Conservation (phyloP, 2,329 filamentous ascomycete genomes). For the Xylaria sp. region DNA sequence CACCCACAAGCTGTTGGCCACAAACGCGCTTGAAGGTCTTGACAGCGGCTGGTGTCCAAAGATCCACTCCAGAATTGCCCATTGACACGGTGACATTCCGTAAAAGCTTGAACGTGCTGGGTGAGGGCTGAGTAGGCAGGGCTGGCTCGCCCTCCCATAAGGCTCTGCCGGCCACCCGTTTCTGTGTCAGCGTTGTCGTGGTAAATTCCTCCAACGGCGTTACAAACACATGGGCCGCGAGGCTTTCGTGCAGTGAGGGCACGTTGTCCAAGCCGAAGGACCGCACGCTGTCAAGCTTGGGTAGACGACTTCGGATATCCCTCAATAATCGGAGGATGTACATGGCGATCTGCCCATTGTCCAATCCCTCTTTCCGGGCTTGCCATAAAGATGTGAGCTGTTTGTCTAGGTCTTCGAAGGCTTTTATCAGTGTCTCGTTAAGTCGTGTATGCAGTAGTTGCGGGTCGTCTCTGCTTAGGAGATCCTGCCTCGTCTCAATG, state of each 20-base stretch:
- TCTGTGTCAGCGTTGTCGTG: conserved; percentile 54
- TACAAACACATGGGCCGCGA: conserved; percentile 65
- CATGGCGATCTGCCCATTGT: conserved; percentile 64
- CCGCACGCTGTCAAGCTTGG: conserved; percentile 60
- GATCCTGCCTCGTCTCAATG: conserved; percentile 71
- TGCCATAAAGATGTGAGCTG: conserved; percentile 64
- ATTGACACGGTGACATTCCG: conserved; percentile 72
- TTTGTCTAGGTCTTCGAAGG: conserved; percentile 67
- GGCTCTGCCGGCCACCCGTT: conserved; percentile 66
- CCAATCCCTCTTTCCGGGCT: conserved; percentile 55
- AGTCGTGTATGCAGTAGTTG: conserved; percentile 69
- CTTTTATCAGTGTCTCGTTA: conserved; percentile 62
- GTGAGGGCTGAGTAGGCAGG: conserved; percentile 82
- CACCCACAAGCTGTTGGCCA: conserved; percentile 58
- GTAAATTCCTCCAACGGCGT: conserved; percentile 61
- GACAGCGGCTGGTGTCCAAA: conserved; percentile 81
- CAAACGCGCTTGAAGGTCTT: conserved; percentile 69
- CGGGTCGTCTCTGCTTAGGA: conserved; percentile 79
- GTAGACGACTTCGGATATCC: conserved; percentile 75
- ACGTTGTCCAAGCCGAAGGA: conserved; percentile 70
- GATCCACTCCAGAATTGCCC: conserved; percentile 75
- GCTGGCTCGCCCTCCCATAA: conserved; percentile 84
- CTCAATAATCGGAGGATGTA: conserved; percentile 80
- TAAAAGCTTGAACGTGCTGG: conserved; percentile 76
- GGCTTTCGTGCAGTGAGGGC: conserved; percentile 68